Conservation (phyloP, 2,329 filamentous ascomycete species). For the Pseudomassariella vexata region DNA sequence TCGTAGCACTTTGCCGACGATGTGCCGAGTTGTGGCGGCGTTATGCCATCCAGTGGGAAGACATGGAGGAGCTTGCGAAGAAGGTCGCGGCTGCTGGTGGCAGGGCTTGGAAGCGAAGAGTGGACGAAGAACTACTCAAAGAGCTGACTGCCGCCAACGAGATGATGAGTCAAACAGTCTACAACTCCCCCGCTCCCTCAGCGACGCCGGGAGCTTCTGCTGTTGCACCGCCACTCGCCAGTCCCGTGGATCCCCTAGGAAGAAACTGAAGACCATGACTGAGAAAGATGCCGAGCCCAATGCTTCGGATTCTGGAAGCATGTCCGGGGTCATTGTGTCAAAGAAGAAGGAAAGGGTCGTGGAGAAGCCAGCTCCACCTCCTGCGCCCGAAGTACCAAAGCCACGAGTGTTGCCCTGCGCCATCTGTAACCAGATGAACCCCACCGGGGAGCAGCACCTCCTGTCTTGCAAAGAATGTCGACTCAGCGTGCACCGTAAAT, state of each 20-base stretch:
- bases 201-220: conserved; percentile 21
- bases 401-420: conserved; percentile 77
- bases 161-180: conserved; percentile 39
- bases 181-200: conserved; percentile 27
- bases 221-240: conserved; percentile 20
- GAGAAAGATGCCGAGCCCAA: conserved; percentile 46
- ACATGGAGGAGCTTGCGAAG: conserved; percentile 83
- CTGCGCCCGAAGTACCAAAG: conserved; percentile 70
- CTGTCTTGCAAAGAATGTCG: conserved; percentile 82
- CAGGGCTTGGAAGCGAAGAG: conserved; percentile 78
- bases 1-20: conserved; percentile 80
- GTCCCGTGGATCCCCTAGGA: conserved; percentile 51
- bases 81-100: conserved; percentile 77
- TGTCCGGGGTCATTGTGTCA: conserved; percentile 28
- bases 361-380: conserved; percentile 58
- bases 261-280: conserved; percentile 54
- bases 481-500: conserved; percentile 83
- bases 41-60: conserved; percentile 94
- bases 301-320: conserved; percentile 39
- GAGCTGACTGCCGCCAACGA: conserved; percentile 64
- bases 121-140: conserved; percentile 84
- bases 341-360: conserved; percentile 58
- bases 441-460: conserved; percentile 60
- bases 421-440: conserved; percentile 72
- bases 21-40: conserved; percentile 93